A percentile compares a stretch with the other conserved stretches of the same genome.
Evolutionary conservation across 257 asterid species (phyloP).

Genomic region (Solanum lycopersicoides): DNA sequence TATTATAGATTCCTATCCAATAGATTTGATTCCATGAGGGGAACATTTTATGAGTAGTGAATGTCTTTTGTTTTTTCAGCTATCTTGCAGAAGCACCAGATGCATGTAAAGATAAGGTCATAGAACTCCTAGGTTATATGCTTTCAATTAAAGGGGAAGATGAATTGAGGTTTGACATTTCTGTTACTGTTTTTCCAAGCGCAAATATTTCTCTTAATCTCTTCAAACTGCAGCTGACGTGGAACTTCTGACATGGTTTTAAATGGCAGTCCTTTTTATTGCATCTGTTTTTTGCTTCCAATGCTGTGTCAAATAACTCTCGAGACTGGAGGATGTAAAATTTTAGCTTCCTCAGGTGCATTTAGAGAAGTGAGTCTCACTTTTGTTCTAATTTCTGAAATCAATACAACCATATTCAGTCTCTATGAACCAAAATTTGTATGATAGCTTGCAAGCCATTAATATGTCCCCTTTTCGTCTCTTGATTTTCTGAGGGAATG

Average conservation of each 20-base stretch:
- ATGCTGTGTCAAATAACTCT: slow-evolving; percentile 84
- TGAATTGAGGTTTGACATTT: slow-evolving; percentile 41
- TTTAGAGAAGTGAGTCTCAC: slow-evolving; percentile 39
- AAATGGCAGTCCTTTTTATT: slow-evolving; percentile 47
- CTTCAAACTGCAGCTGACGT: slow-evolving; percentile 6
- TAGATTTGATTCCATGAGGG: background rate
- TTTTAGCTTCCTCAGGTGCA: slow-evolving; percentile 55
- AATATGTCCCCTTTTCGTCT: background rate
- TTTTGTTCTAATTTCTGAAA: background rate
- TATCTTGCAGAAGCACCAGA: slow-evolving; percentile 88
- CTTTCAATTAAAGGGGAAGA: slow-evolving; percentile 70
- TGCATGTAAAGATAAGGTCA: slow-evolving; percentile 66
- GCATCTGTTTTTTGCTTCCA: slow-evolving; percentile 79
- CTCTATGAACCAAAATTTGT: background rate
- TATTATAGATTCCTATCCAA: background rate
- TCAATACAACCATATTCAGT: background rate
- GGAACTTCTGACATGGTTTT: slow-evolving; percentile 1
- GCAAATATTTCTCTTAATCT: background rate
- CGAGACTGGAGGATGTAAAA: slow-evolving; percentile 50
- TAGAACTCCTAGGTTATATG: slow-evolving; percentile 65
- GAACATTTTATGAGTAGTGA: background rate
- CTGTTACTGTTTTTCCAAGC: slow-evolving; percentile 1
- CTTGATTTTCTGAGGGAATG: background rate
- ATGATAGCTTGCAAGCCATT: background rate
- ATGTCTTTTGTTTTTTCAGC: slow-evolving; percentile 27